Conservation (phyloP, 441 rosid species). For the Syzygium malaccense region DNA sequence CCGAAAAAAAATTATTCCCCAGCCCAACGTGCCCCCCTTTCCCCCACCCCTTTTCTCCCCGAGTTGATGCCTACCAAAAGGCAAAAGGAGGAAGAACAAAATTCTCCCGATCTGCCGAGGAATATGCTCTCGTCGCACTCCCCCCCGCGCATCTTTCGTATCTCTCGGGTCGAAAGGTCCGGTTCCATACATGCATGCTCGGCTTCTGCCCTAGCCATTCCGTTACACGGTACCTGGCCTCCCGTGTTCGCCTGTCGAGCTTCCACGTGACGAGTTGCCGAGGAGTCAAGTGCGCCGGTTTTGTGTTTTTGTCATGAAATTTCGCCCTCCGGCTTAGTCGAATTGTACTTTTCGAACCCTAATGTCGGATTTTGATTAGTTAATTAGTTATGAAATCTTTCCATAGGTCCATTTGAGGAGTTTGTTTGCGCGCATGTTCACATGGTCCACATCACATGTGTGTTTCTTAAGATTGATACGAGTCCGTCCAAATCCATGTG, state of each 20-base stretch:
- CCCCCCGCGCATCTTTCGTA: background rate
- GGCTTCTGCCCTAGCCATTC: background rate
- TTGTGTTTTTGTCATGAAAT: too few relatives aligned
- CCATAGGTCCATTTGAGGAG: background rate
- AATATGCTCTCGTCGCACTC: background rate
- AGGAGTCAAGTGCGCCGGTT: background rate
- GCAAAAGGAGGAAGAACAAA: background rate
- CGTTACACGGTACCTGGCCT: background rate
- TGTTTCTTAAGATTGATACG: background rate
- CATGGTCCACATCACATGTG: background rate
- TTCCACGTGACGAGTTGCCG: background rate
- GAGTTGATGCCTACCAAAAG: background rate
- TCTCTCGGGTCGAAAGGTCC: background rate
- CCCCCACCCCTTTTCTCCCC: background rate
- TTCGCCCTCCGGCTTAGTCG: background rate
- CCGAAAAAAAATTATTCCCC: background rate
- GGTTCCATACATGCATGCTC: background rate
- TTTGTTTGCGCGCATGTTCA: background rate
- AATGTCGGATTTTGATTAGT: background rate
- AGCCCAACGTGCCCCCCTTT: background rate
- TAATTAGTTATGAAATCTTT: background rate
- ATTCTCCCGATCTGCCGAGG: background rate
- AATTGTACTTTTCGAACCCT: background rate
- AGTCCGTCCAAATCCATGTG: background rate
- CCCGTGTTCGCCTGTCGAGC: background rate